These are phyloP conservation scores for Saturnispora kantuleensis DNA, from an alignment of 805 yeast species.

Conservation along the genomic window DNA sequence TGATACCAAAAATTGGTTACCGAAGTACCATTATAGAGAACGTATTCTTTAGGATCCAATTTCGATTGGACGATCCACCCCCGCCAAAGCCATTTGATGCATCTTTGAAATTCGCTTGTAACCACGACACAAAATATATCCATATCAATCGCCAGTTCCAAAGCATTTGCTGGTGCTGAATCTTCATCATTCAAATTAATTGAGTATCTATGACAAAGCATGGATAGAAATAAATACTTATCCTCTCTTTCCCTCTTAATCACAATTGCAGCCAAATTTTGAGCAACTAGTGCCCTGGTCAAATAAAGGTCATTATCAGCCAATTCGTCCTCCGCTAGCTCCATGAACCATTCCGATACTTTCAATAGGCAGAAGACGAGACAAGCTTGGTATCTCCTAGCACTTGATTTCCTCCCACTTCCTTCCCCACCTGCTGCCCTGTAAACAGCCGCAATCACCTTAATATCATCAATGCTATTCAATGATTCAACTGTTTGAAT, in stretches of 20 bases:
- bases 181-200: constrained; percentile 56
- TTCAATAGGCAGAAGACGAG: constrained; percentile 62
- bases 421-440: constrained; percentile 79
- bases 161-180: constrained; percentile 56
- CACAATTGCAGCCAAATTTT: constrained; percentile 56
- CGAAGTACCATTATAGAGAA: constrained; percentile 49
- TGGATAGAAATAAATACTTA: constrained; percentile 55
- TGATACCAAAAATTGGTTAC: constrained; percentile 48
- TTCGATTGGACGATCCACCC: constrained; percentile 84
- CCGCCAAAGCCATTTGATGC: constrained; percentile 85
- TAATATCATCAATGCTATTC: constrained; percentile 39
- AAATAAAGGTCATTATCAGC: constrained; percentile 56
- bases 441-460: constrained; percentile 49
- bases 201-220: constrained; percentile 68
- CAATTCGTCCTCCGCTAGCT: constrained; percentile 47
- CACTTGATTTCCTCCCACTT: constrained; percentile 44
- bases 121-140: constrained; percentile 71
- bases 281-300: constrained; percentile 60
- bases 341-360: constrained; percentile 72
- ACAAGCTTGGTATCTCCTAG: constrained; percentile 56
- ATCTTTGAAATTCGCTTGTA: constrained; percentile 74
- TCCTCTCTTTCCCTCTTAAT: constrained; percentile 56
- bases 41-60: constrained; percentile 58
- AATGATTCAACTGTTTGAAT: constrained; percentile 36
- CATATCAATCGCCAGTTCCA: constrained; percentile 80